Evolutionary conservation across 768 basidiomycete genomes (phyloP).

Genomic region (Lentinula guzmanii): DNA sequence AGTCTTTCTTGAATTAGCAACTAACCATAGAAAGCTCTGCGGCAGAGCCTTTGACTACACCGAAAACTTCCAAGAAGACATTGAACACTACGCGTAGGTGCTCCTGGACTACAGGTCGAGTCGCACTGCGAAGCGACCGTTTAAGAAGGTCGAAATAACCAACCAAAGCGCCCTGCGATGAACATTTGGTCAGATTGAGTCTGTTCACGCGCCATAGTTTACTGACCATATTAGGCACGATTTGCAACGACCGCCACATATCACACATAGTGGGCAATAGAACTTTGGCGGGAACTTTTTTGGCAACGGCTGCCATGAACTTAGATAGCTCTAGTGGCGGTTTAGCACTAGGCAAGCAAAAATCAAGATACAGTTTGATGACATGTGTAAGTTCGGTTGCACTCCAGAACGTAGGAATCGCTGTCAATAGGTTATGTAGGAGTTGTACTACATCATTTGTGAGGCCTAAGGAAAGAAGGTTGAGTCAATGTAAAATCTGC

Average conservation of each 20-base stretch:
- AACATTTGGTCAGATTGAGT: slow-evolving; percentile 3
- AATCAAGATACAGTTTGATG: slow-evolving; percentile 50
- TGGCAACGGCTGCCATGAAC: slow-evolving; percentile 62
- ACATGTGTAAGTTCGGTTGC: slow-evolving; percentile 50
- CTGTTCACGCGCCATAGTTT: background rate
- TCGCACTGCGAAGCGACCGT: slow-evolving; percentile 56
- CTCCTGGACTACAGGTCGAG: slow-evolving; percentile 58
- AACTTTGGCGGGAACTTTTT: slow-evolving; percentile 60
- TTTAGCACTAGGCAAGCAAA: slow-evolving; percentile 25
- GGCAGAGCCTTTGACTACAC: slow-evolving; percentile 33
- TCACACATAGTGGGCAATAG: slow-evolving; percentile 61
- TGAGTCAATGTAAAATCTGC: background rate
- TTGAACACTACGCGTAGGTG: slow-evolving; percentile 66
- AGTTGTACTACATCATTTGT: slow-evolving; percentile 34
- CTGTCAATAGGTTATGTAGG: slow-evolving; percentile 62
- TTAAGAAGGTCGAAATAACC: slow-evolving; percentile 69
- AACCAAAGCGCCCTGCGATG: slow-evolving; percentile 25
- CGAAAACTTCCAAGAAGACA: slow-evolving; percentile 75
- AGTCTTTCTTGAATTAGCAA: background rate
- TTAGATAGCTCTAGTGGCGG: slow-evolving; percentile 28
- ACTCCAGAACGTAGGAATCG: slow-evolving; percentile 84
- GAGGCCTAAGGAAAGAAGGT: slow-evolving; percentile 17
- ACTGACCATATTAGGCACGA: slow-evolving; percentile 29
- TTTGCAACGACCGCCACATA: slow-evolving; percentile 40
- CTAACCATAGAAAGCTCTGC: background rate